These are phyloP conservation scores for Akanthomyces dipterigenus DNA, from an alignment of 2,329 filamentous ascomycete genomes.

Conservation along the genomic window DNA sequence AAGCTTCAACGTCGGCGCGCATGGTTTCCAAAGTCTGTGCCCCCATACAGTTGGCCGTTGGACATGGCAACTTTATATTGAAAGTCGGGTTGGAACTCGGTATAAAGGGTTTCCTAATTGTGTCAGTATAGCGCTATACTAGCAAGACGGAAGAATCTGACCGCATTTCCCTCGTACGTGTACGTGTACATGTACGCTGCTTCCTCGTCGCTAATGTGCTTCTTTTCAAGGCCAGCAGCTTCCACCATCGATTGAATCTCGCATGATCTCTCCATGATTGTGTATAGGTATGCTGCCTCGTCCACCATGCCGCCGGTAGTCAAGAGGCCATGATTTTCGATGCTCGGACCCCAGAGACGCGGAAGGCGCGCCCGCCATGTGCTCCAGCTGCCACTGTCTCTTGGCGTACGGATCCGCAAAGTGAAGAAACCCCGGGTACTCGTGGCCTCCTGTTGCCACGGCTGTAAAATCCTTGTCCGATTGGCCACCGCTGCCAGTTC, in stretches of 20 bases:
- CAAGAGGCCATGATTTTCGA: constrained; percentile 66
- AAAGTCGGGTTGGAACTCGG: constrained; percentile 4
- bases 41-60: not conserved
- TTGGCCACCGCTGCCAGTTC: not conserved
- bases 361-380: constrained; percentile 58
- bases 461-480: not conserved
- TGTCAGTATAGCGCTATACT: not conserved
- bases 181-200: constrained; percentile 35
- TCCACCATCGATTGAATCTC: constrained; percentile 62
- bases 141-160: not conserved
- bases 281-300: constrained; percentile 66
- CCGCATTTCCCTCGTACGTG: constrained; percentile 35
- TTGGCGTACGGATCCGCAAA: constrained; percentile 36
- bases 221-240: constrained; percentile 46
- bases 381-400: constrained; percentile 56
- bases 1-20: not conserved
- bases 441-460: not conserved
- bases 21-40: not conserved
- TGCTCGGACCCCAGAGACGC: constrained; percentile 47
- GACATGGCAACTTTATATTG: constrained; percentile 1
- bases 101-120: not conserved
- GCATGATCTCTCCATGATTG: constrained; percentile 61
- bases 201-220: constrained; percentile 33
- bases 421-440: constrained; percentile 31
- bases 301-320: constrained; percentile 67